A percentile compares a stretch with the other conserved stretches of the same genome.
Evolutionary conservation across 257 asterid species (phyloP).

Genomic region (Fraxinus anomala): DNA sequence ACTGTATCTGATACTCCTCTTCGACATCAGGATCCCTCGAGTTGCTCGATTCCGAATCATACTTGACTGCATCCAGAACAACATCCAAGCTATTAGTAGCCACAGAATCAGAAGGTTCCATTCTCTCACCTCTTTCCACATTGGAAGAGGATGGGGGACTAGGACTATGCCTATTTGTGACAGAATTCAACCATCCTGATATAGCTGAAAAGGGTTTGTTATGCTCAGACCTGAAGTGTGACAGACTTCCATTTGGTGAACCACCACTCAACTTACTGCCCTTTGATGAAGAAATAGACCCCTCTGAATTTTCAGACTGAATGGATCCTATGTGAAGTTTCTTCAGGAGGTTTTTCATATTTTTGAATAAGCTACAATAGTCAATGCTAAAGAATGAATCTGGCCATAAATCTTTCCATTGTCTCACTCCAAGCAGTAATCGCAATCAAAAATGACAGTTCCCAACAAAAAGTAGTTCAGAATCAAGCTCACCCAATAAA

Average conservation of each 20-base stretch:
- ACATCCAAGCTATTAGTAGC: slow-evolving; percentile 68
- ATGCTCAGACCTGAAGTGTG: slow-evolving; percentile 63
- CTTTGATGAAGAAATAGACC: slow-evolving; percentile 66
- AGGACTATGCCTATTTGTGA: slow-evolving; percentile 64
- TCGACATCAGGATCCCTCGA: slow-evolving; percentile 83
- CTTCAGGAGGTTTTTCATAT: slow-evolving; percentile 81
- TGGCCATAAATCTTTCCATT: slow-evolving; percentile 57
- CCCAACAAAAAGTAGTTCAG: slow-evolving; percentile 26
- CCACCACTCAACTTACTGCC: slow-evolving; percentile 51
- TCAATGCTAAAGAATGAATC: slow-evolving; percentile 55
- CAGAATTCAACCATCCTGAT: slow-evolving; percentile 94
- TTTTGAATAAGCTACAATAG: slow-evolving; percentile 33
- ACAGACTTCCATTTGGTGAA: slow-evolving; percentile 49
- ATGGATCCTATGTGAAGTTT: slow-evolving; percentile 77
- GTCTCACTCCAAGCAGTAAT: slow-evolving; percentile 55
- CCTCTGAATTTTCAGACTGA: slow-evolving; percentile 72
- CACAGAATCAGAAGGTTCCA: slow-evolving; percentile 72
- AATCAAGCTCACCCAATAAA: slow-evolving; percentile 31
- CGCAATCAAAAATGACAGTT: slow-evolving; percentile 29
- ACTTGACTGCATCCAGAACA: slow-evolving; percentile 63
- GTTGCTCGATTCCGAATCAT: slow-evolving; percentile 60
- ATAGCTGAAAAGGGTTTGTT: slow-evolving; percentile 68
- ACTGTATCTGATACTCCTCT: slow-evolving; percentile 90
- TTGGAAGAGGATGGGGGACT: slow-evolving; percentile 78
- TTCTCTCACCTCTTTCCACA: slow-evolving; percentile 47